Evolutionary conservation across 495 filamentous ascomycete species (phyloP).

Genomic region (Antarctomyces pellizariae): DNA sequence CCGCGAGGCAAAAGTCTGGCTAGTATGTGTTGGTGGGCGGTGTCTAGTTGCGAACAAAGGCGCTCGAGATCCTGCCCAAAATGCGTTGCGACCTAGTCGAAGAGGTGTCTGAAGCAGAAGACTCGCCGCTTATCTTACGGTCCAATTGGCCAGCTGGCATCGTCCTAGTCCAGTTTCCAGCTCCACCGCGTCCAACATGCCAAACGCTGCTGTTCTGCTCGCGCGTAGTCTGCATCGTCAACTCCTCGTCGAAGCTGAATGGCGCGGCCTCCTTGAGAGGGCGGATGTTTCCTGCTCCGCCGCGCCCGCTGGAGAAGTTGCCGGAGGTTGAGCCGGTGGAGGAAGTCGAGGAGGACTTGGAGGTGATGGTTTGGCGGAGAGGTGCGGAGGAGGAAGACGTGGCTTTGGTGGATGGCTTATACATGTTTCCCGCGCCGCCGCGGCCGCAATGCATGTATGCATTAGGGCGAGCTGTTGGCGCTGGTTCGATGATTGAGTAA

Average conservation of each 20-base stretch:
- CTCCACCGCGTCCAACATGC: constrained; percentile 74
- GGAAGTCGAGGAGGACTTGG: constrained; percentile 6
- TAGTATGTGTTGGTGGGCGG: too few relatives aligned
- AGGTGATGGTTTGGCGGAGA: constrained; percentile 10
- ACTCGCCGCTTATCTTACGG: too few relatives aligned
- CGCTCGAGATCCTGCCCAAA: too few relatives aligned
- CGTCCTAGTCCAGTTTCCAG: constrained; percentile 38
- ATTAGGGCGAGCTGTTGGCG: constrained; percentile 43
- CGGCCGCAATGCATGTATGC: constrained; percentile 55
- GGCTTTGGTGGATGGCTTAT: constrained; percentile 41
- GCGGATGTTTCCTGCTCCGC: constrained; percentile 78
- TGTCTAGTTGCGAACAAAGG: too few relatives aligned
- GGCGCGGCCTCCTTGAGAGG: constrained; percentile 36
- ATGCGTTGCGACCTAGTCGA: too few relatives aligned
- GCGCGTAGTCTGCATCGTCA: constrained; percentile 35
- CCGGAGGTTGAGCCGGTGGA: constrained; percentile 19
- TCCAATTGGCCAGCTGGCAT: too few relatives aligned
- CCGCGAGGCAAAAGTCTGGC: too few relatives aligned
- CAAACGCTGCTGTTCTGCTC: constrained; percentile 42
- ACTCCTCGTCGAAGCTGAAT: constrained; percentile 85
- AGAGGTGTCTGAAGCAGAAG: too few relatives aligned
- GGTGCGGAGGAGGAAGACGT: constrained; percentile 17
- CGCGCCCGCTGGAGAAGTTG: constrained; percentile 57
- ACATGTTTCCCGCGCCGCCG: constrained; percentile 73
- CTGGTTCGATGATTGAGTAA: constrained; percentile 59